Base-by-base conservation (phyloP, 1,139 yeast species). In the Arxiozyma heterogenica region DNA sequence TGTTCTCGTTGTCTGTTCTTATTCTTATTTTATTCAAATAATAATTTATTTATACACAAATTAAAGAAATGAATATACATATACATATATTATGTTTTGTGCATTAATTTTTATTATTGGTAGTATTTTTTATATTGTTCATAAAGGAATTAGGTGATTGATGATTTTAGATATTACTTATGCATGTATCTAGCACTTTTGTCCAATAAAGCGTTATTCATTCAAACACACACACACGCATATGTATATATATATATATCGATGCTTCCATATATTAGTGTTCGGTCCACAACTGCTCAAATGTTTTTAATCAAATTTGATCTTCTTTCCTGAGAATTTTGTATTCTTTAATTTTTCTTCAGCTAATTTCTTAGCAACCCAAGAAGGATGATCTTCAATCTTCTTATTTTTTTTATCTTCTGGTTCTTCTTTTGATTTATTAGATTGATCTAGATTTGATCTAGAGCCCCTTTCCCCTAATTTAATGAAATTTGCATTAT, bases 331-430 rank as follows among this genome's bases (percentile, higher is more conserved):
- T 51, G 76, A 71, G 65, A 90, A 90, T 64, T 84, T 83, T 51
- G 79, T 82, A 56, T 81, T 80, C 69, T 81, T 80, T 58, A 75
- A 68, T 61, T 82, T 79, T 66, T 84, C 84, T 71, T 87, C 86
- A 54, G 86, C 87, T 56, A 75, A 68, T 70, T 77, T 79, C 72
- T 84, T 85, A 21, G 98, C 98, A 63, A 82, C 84, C 98, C 98
- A 93, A 2, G 98, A 93, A 20, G 98, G 98, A 79, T 93, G 98
- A 55, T 88, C 67, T 20, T 74, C 63, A 27, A 47, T 27, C 9
- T 17, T 39, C 21, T 53, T 52, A 20, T 12, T 34, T 15, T 34
- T 34, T 12, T 34, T 9, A 6, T 34, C 39, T 1, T 15, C 39
- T 34, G 39, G 15, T 34, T 34, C 39, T 3, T 6, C 39, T 6